Conservation (phyloP, 1,284 basidiomycete species). For the Phlebopus sp. region DNA sequence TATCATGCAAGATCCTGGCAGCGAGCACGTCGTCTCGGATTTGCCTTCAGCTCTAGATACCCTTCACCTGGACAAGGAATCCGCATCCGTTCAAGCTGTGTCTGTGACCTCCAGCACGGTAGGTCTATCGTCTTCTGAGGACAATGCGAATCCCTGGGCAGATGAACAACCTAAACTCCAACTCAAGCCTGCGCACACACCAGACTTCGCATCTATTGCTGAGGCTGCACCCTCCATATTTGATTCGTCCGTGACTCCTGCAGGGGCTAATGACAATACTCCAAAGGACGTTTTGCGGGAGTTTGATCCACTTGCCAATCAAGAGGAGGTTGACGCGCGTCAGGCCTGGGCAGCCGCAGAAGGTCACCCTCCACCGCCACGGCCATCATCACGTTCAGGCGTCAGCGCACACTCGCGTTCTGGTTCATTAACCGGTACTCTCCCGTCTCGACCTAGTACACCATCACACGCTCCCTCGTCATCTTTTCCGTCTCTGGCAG, state of each 20-base stretch:
- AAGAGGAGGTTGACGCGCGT: constrained; percentile 54
- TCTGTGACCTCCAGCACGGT: background rate
- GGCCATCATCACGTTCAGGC: constrained; percentile 28
- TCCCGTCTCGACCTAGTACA: constrained; percentile 16
- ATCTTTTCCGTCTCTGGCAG: constrained; percentile 58
- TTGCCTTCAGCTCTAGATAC: background rate
- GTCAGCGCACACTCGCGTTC: constrained; percentile 8
- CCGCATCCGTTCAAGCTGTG: background rate
- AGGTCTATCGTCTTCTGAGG: background rate
- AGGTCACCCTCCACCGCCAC: constrained; percentile 52
- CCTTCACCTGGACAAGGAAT: background rate
- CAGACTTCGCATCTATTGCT: constrained; percentile 7
- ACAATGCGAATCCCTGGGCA: constrained; percentile 13
- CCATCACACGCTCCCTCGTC: constrained; percentile 34
- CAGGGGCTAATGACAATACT: constrained; percentile 6
- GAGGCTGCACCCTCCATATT: constrained; percentile 6
- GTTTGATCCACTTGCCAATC: constrained; percentile 63
- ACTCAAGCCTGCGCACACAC: constrained; percentile 9
- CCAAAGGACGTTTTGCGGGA: constrained; percentile 47
- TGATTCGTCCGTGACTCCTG: background rate
- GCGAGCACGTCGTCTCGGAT: background rate
- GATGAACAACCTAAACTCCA: constrained; percentile 9
- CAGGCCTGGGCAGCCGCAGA: constrained; percentile 61
- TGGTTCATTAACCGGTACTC: constrained; percentile 5
- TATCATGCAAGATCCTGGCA: constrained; percentile 3